These are phyloP conservation scores for Komagataella kurtzmanii DNA, from an alignment of 805 yeast species.

Conservation along the genomic window DNA sequence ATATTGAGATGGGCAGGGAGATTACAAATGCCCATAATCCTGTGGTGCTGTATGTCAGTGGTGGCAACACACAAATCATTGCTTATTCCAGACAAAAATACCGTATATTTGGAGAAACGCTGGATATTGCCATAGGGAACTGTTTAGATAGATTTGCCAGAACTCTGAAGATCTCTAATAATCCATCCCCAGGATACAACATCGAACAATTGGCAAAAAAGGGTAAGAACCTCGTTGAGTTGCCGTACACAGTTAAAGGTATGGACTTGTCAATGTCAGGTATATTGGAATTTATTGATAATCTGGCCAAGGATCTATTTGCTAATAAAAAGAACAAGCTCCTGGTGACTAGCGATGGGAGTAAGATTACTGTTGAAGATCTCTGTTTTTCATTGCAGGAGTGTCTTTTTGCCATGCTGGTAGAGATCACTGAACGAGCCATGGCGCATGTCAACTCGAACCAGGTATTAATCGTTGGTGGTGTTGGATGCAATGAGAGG, in stretches of 20 bases:
- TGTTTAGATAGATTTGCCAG: slow-evolving; percentile 95
- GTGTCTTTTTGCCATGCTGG: slow-evolving; percentile 87
- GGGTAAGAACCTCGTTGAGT: slow-evolving; percentile 46
- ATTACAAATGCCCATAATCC: slow-evolving; percentile 98
- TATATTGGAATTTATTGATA: slow-evolving; percentile 74
- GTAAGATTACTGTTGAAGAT: slow-evolving; percentile 64
- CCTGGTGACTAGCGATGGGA: slow-evolving; percentile 28
- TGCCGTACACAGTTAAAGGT: slow-evolving; percentile 96
- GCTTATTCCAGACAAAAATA: slow-evolving; percentile 91
- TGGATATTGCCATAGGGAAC: slow-evolving; percentile 96
- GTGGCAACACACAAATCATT: slow-evolving; percentile 97
- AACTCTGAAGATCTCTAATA: slow-evolving; percentile 74
- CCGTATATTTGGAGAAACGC: slow-evolving; percentile 97
- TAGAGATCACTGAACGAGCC: slow-evolving; percentile 95
- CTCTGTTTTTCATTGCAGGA: slow-evolving; percentile 90
- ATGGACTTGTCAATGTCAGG: slow-evolving; percentile 98
- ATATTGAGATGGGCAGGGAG: slow-evolving; percentile 98
- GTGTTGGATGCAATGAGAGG: slow-evolving; percentile 92
- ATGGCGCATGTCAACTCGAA: slow-evolving; percentile 91
- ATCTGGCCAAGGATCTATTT: slow-evolving; percentile 61
- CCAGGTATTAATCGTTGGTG: slow-evolving; percentile 92
- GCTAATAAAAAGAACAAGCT: slow-evolving; percentile 27
- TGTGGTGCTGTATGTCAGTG: slow-evolving; percentile 92
- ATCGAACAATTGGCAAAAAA: slow-evolving; percentile 87
- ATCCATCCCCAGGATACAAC: slow-evolving; percentile 95